These are phyloP conservation scores for Rhodotorula diobovata DNA, from an alignment of 768 basidiomycete genomes.

Conservation along the genomic window DNA sequence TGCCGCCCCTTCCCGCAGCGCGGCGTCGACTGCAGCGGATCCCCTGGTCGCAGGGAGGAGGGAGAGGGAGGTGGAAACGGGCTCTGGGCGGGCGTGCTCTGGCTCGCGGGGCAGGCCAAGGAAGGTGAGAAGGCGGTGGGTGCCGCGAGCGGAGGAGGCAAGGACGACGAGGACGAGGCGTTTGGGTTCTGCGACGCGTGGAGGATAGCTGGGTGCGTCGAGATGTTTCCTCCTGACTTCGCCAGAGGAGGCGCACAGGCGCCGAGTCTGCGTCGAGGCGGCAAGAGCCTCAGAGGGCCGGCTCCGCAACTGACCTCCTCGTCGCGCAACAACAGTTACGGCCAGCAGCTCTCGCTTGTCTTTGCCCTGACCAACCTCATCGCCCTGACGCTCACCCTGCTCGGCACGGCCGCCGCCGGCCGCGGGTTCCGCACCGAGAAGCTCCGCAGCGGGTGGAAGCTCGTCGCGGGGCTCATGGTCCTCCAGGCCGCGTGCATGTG, in stretches of 20 bases:
- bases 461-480: conserved; percentile 13
- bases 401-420: conserved; percentile 10
- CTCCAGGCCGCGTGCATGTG: conserved; percentile 2
- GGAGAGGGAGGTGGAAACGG: not conserved
- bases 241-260: no score
- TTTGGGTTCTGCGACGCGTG: conserved; percentile 21
- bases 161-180: not conserved
- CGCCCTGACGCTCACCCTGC: conserved; percentile 8
- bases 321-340: conserved; percentile 12
- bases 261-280: no score
- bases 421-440: conserved; percentile 21
- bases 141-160: not conserved
- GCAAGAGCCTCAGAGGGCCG: no score
- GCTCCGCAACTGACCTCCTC: no score
- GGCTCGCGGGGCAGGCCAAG: not conserved
- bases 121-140: not conserved
- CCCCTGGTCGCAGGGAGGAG: not conserved
- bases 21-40: conserved; percentile 2
- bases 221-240: not conserved
- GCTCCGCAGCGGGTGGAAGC: conserved; percentile 24
- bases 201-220: conserved; percentile 17
- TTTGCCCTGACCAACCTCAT: conserved; percentile 14
- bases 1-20: conserved; percentile 25
- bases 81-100: not conserved
- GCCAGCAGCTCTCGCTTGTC: conserved; percentile 25